Percentiles rank a stretch among this genome's conserved stretches.
Conservation (phyloP, 192 early-diverging fungal species). For the Haplosporangium gracile region DNA sequence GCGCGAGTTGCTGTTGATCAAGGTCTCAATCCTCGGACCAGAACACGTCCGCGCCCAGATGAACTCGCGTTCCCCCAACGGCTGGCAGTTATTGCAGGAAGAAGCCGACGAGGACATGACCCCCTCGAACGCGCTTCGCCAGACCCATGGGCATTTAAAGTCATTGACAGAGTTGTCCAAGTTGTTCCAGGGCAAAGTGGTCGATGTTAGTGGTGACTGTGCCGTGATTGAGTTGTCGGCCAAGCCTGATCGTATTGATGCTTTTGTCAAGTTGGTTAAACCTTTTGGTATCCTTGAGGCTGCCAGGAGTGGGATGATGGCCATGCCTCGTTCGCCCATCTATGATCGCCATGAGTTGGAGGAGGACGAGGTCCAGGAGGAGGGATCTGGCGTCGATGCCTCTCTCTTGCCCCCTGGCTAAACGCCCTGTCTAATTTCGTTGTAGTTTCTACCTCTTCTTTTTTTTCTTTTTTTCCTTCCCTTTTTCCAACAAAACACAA, state of each 20-base stretch:
- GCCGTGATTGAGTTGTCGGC: constrained; percentile 91
- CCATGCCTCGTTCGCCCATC: constrained; percentile 93
- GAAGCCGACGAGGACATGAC: constrained; percentile 44
- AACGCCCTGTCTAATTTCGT: background rate
- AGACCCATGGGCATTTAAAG: constrained; percentile 75
- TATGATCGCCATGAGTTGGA: constrained; percentile 81
- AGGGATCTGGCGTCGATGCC: constrained; percentile 81
- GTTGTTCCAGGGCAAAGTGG: constrained; percentile 88
- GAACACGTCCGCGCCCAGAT: constrained; percentile 73
- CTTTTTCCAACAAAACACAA: too few relatives aligned
- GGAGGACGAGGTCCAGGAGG: constrained; percentile 68
- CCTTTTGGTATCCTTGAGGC: constrained; percentile 97
- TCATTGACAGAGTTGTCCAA: constrained; percentile 86
- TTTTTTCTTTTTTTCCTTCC: background rate
- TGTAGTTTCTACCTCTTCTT: background rate
- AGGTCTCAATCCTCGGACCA: constrained; percentile 86
- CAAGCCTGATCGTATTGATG: constrained; percentile 88
- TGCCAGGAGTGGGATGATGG: constrained; percentile 95
- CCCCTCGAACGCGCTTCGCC: constrained; percentile 63
- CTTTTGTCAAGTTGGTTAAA: constrained; percentile 93
- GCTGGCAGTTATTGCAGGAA: constrained; percentile 40
- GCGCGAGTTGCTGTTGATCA: constrained; percentile 93
- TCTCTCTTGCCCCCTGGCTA: constrained; percentile 95
- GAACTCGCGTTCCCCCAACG: constrained; percentile 29
- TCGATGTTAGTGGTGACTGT: constrained; percentile 88